Conservation (phyloP, 2,329 filamentous ascomycete genomes). For the Exophiala oligosperma region DNA sequence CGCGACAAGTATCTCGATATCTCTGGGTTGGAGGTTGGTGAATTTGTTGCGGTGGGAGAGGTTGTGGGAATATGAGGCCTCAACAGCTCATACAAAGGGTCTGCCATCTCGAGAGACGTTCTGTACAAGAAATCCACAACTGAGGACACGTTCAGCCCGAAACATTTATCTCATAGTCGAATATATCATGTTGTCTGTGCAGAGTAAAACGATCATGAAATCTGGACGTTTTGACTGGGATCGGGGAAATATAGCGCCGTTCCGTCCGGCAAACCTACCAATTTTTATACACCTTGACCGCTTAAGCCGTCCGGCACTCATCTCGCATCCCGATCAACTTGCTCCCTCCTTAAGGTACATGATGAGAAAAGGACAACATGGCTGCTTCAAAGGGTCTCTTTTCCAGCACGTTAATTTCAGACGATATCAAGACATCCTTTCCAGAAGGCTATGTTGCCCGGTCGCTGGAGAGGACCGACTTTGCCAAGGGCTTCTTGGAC, state of each 20-base stretch:
- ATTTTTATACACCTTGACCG: too few relatives aligned
- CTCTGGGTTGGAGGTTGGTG: conserved; percentile 38
- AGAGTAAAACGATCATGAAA: neutral
- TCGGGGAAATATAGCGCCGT: too few relatives aligned
- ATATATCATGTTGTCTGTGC: neutral
- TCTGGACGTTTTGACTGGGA: neutral
- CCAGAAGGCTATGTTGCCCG: conserved; percentile 6
- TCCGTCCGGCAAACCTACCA: too few relatives aligned
- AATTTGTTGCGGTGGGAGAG: conserved; percentile 38
- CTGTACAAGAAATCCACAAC: too few relatives aligned
- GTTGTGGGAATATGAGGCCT: conserved; percentile 55
- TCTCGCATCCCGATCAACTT: too few relatives aligned
- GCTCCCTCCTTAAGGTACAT: too few relatives aligned
- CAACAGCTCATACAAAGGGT: conserved; percentile 74
- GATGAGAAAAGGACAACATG: neutral
- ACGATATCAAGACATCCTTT: neutral
- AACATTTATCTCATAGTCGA: neutral
- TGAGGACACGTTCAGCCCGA: too few relatives aligned
- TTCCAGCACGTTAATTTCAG: conserved; percentile 1
- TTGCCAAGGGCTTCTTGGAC: conserved; percentile 8
- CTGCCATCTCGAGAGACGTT: conserved; percentile 53
- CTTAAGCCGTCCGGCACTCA: too few relatives aligned
- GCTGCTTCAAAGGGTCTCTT: conserved; percentile 3
- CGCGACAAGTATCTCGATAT: conserved; percentile 70
- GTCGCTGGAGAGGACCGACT: conserved; percentile 5